Evolutionary conservation across 106 monocot genomes (phyloP).

Genomic region (Gastrodia elata): DNA sequence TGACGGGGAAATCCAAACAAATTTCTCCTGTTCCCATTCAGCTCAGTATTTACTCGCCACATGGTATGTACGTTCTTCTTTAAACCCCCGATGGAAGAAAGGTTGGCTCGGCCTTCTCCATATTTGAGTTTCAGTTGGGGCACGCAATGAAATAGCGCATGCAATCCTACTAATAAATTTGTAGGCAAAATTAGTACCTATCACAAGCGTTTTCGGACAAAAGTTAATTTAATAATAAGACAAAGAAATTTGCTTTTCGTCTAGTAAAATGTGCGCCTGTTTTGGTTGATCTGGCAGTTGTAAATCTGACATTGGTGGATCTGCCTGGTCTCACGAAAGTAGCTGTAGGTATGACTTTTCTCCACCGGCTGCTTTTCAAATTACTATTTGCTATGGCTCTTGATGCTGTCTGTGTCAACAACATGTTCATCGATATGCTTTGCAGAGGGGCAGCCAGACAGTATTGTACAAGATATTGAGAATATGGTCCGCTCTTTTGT

Average conservation of each 20-base stretch:
- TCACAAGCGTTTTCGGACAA: too few relatives aligned
- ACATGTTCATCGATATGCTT: constrained; percentile 1
- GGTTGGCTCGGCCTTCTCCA: too few relatives aligned
- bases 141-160: too few relatives aligned
- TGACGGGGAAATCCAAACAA: constrained; percentile 60
- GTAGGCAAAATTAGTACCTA: too few relatives aligned
- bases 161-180: too few relatives aligned
- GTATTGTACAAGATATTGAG: constrained; percentile 28
- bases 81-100: too few relatives aligned
- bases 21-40: constrained; percentile 72
- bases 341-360: constrained; percentile 27
- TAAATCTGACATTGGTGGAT: constrained; percentile 49
- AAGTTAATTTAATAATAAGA: too few relatives aligned
- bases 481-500: constrained; percentile 47
- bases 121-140: too few relatives aligned
- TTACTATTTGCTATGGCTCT: neutral
- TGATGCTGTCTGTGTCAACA: neutral
- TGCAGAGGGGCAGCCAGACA: constrained; percentile 80
- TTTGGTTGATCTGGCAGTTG: constrained; percentile 24
- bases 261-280: neutral
- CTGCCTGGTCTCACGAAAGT: constrained; percentile 56
- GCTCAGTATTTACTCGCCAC: constrained; percentile 63
- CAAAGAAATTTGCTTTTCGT: too few relatives aligned
- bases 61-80: constrained; percentile 22
- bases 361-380: constrained; percentile 1